Conservation (phyloP, 768 basidiomycete species). For the Podaxis mareebaensis region DNA sequence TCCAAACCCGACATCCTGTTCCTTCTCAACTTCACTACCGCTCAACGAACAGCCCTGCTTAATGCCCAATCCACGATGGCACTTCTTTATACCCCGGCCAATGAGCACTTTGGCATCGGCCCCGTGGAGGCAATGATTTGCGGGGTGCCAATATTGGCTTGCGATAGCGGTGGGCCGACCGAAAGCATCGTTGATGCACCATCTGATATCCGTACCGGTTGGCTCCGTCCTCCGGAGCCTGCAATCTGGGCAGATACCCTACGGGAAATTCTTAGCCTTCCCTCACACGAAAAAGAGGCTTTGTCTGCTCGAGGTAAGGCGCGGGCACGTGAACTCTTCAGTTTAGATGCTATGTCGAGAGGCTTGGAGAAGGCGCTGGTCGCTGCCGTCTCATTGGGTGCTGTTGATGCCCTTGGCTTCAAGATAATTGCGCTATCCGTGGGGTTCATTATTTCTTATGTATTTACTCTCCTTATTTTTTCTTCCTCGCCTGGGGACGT, state of each 20-base stretch:
- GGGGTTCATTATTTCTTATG: slow-evolving; percentile 33
- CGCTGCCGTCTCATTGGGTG: slow-evolving; percentile 59
- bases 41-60: slow-evolving; percentile 83
- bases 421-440: slow-evolving; percentile 28
- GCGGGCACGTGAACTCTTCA: slow-evolving; percentile 68
- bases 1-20: slow-evolving; percentile 69
- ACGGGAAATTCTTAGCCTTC: slow-evolving; percentile 52
- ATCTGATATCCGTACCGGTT: slow-evolving; percentile 63
- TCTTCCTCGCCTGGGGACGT: background rate
- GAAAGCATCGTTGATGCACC: slow-evolving; percentile 66
- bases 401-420: slow-evolving; percentile 25
- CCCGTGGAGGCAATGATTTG: slow-evolving; percentile 95
- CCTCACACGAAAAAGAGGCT: slow-evolving; percentile 38
- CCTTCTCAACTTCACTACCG: slow-evolving; percentile 87
- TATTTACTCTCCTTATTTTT: slow-evolving; percentile 10
- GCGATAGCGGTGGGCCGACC: slow-evolving; percentile 84
- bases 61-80: slow-evolving; percentile 63
- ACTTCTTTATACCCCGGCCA: slow-evolving; percentile 89
- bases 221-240: slow-evolving; percentile 65
- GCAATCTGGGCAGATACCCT: slow-evolving; percentile 74
- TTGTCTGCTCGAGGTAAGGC: slow-evolving; percentile 57
- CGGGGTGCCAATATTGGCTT: slow-evolving; percentile 87
- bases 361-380: slow-evolving; percentile 56
- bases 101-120: slow-evolving; percentile 97
- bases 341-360: slow-evolving; percentile 72